These are phyloP conservation scores for Apiotrichum sp. DNA, from an alignment of 1,284 basidiomycete genomes.

Conservation along the genomic window DNA sequence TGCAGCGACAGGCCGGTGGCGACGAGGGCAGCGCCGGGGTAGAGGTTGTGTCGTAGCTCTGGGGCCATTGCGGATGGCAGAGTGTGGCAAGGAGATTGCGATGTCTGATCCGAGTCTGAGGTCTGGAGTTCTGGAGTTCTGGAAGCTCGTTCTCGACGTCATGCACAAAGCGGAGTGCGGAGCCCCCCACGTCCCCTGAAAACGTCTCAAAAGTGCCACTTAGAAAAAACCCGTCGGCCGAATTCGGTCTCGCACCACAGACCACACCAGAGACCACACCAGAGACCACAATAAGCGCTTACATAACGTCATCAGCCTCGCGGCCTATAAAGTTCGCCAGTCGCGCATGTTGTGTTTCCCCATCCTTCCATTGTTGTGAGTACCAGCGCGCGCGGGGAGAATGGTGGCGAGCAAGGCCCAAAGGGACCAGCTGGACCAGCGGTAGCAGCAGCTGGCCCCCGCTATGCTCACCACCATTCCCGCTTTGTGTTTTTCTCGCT, in stretches of 20 bases:
- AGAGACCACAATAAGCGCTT: not conserved
- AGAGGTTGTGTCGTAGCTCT: constrained; percentile 14
- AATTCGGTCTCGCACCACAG: not conserved
- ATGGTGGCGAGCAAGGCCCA: not conserved
- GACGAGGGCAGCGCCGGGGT: constrained; percentile 47
- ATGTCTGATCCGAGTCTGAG: no score
- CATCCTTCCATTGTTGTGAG: constrained; percentile 27
- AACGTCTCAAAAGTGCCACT: not conserved
- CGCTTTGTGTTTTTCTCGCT: no score
- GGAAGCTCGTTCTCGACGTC: no score
- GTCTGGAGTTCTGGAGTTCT: no score
- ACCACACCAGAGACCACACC: no score
- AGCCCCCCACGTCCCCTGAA: no score
- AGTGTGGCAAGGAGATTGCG: no score
- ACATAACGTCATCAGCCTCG: not conserved
- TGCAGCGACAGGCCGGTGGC: constrained; percentile 51
- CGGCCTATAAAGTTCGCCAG: not conserved
- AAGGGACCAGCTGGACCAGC: no score
- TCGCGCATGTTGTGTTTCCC: constrained; percentile 1
- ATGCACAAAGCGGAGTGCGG: no score
- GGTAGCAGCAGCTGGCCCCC: no score
- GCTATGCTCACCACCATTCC: no score
- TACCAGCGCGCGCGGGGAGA: not conserved
- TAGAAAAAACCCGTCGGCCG: not conserved
- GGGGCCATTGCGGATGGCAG: no score